A percentile compares a stretch with the other conserved stretches of the same genome.
phyloP scores from a whole-genome alignment of 2,329 filamentous ascomycete genomes.

The Immersiporthe knoxdaviesiana region DNA sequence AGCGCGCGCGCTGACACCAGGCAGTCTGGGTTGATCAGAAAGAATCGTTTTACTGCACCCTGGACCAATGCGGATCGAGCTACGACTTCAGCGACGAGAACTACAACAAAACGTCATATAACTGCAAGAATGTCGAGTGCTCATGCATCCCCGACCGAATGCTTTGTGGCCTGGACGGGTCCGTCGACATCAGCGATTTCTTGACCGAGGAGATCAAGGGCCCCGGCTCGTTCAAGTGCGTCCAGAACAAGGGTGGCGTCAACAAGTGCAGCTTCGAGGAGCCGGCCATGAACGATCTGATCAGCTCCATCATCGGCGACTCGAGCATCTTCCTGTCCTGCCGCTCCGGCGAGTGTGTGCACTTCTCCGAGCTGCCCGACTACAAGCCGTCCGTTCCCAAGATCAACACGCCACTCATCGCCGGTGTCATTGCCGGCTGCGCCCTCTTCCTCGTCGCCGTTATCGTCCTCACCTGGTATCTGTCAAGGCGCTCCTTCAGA shows the following conservation, averaged over 20 bases:
- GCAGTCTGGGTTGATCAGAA: constrained; percentile 92
- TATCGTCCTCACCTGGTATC: constrained; percentile 83
- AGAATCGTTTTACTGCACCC: constrained; percentile 95
- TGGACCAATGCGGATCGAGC: constrained; percentile 77
- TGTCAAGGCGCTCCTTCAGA: constrained; percentile 73
- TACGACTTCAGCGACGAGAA: constrained; percentile 65
- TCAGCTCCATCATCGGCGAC: constrained; percentile 87
- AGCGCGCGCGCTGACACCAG: constrained; percentile 13
- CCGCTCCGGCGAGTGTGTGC: constrained; percentile 86
- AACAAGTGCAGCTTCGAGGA: constrained; percentile 84
- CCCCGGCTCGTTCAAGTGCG: constrained; percentile 81
- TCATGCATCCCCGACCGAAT: constrained; percentile 88
- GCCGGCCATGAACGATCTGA: constrained; percentile 89
- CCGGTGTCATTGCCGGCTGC: constrained; percentile 84
- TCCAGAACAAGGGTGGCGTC: constrained; percentile 63
- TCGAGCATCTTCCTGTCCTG: constrained; percentile 84
- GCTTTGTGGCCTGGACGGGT: constrained; percentile 89
- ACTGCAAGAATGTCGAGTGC: constrained; percentile 83
- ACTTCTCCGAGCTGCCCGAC: constrained; percentile 89
- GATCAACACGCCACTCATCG: constrained; percentile 96
- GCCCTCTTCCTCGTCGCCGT: constrained; percentile 87
- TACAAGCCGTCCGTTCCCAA: constrained; percentile 86
- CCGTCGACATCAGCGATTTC: constrained; percentile 91
- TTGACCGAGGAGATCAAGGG: constrained; percentile 81
- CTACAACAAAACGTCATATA: constrained; percentile 82